phyloP scores from a whole-genome alignment of 805 yeast species.

The Ogataea paradorogensis region DNA sequence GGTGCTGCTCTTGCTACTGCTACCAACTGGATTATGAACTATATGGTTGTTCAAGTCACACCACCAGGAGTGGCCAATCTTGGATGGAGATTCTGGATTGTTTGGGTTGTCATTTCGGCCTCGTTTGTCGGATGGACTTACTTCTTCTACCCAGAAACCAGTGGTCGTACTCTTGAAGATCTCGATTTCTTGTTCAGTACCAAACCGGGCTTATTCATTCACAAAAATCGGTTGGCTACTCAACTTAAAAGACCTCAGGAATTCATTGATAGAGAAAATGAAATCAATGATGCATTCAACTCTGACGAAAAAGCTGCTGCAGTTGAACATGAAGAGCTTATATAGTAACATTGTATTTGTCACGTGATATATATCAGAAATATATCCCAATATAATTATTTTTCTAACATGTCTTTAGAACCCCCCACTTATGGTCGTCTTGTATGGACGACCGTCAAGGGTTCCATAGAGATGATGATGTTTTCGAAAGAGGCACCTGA shows the following conservation, averaged over 20 bases:
- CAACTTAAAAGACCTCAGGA: constrained; percentile 14
- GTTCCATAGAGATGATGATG: constrained; percentile 4
- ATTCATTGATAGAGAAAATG: constrained; percentile 13
- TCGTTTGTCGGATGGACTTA: constrained; percentile 17
- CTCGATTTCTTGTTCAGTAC: constrained; percentile 20
- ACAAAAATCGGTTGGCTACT: constrained; percentile 9
- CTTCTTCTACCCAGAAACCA: constrained; percentile 45
- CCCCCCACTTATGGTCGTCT: constrained; percentile 5
- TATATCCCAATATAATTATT: neutral
- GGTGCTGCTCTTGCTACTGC: constrained; percentile 25
- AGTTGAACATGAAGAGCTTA: constrained; percentile 2
- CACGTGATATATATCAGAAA: too few relatives aligned
- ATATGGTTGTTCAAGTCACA: constrained; percentile 15
- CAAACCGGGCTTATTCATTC: constrained; percentile 8
- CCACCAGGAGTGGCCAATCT: constrained; percentile 15
- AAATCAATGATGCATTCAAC: constrained; percentile 5
- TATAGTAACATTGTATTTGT: too few relatives aligned
- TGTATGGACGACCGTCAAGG: constrained; percentile 8
- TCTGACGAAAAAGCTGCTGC: constrained; percentile 4
- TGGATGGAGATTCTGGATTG: constrained; percentile 17
- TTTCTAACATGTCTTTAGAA: constrained; percentile 5
- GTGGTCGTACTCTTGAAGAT: constrained; percentile 45
- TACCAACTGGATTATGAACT: constrained; percentile 30
- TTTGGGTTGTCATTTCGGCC: constrained; percentile 16
- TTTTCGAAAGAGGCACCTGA: constrained; percentile 15